A percentile compares a stretch with the other conserved stretches of the same genome.
Evolutionary conservation across 306 rosid species (phyloP).

Genomic region (Amphicarpaea edgeworthii): DNA sequence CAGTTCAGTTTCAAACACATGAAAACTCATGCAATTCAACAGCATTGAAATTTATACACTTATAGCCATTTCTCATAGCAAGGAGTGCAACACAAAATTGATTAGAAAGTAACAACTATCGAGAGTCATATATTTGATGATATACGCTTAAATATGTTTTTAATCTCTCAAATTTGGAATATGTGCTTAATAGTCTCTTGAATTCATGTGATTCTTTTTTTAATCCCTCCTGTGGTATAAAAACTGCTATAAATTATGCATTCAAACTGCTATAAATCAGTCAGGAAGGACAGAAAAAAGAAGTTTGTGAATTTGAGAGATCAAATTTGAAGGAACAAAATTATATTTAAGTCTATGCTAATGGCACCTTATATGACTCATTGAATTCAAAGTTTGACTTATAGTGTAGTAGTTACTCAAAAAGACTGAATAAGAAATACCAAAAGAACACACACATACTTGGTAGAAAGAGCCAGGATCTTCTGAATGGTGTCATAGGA

Average conservation of each 20-base stretch:
- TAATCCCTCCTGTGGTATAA: too few relatives aligned
- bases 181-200: too few relatives aligned
- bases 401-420: slow-evolving; percentile 1
- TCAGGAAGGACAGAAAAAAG: too few relatives aligned
- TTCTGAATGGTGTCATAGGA: slow-evolving; percentile 75
- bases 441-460: too few relatives aligned
- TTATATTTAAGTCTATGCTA: too few relatives aligned
- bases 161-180: too few relatives aligned
- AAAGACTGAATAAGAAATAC: slow-evolving; percentile 40
- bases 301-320: too few relatives aligned
- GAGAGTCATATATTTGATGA: slow-evolving; percentile 21
- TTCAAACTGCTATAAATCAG: too few relatives aligned
- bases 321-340: too few relatives aligned
- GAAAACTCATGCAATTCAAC: slow-evolving; percentile 16
- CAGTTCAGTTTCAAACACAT: slow-evolving; percentile 36
- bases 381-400: neutral
- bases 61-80: neutral
- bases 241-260: too few relatives aligned
- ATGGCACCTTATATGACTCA: neutral
- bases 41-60: neutral
- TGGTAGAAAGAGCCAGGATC: slow-evolving; percentile 82
- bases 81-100: neutral
- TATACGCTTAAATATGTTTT: too few relatives aligned
- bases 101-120: slow-evolving; percentile 12
- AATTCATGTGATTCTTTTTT: too few relatives aligned